Conservation (phyloP, 2,329 filamentous ascomycete genomes). For the Sordariomycetes sp. region DNA sequence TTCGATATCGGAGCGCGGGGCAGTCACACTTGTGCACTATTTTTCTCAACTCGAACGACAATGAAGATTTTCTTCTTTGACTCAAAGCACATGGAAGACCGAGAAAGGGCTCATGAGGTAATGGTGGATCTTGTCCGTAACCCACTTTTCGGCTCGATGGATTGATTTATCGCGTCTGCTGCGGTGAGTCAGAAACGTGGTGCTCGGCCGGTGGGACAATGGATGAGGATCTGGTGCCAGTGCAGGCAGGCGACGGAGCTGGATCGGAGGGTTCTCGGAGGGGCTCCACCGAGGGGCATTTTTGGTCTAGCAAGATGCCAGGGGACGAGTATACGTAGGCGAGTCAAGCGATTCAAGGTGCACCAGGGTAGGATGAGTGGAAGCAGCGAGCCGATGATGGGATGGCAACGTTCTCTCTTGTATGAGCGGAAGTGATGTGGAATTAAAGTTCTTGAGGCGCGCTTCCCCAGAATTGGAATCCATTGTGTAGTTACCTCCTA, state of each 20-base stretch:
- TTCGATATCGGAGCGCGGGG: constrained; percentile 6
- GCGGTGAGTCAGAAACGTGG: constrained; percentile 1
- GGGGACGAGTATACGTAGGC: neutral
- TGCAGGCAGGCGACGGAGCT: neutral
- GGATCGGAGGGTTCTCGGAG: neutral
- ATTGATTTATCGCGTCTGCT: neutral
- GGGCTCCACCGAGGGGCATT: no score
- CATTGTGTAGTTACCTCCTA: no score
- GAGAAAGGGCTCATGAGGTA: neutral
- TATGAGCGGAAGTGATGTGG: no score
- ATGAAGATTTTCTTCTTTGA: no score
- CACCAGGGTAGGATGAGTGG: neutral
- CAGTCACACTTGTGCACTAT: no score
- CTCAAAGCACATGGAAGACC: no score
- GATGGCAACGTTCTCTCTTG: no score
- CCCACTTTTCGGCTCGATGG: neutral
- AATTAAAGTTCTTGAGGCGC: no score
- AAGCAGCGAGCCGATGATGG: no score
- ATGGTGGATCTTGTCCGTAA: neutral
- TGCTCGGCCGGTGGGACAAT: constrained; percentile 3
- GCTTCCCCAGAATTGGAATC: no score
- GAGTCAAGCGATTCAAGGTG: neutral
- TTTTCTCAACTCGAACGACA: no score
- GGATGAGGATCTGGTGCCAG: neutral
- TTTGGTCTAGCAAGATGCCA: no score